Evolutionary conservation across 345 rosid species (phyloP).

Genomic region (Lepidium sativum): DNA sequence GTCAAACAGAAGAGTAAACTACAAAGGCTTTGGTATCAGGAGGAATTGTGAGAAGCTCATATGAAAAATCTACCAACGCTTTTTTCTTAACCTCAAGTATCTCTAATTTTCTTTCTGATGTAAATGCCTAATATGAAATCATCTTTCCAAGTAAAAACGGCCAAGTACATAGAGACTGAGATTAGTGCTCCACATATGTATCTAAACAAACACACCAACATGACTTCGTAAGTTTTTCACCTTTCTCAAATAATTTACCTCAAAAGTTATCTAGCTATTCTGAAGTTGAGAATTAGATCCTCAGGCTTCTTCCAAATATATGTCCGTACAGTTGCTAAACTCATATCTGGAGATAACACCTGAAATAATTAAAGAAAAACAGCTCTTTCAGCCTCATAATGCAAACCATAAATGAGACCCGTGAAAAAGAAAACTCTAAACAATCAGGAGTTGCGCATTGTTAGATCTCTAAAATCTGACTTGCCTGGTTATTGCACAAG

Average conservation of each 20-base stretch:
- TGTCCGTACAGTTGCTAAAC: conserved; percentile 88
- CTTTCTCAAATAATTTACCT: conserved; percentile 17
- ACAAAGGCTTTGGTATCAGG: conserved; percentile 8
- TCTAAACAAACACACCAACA: conserved; percentile 20
- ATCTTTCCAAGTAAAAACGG: background rate
- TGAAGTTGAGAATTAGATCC: conserved; percentile 86
- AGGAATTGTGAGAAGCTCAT: background rate
- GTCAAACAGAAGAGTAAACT: conserved; percentile 9
- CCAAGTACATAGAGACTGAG: conserved; percentile 18
- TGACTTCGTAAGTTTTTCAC: conserved; percentile 1
- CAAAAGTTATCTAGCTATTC: conserved; percentile 59
- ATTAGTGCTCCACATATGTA: conserved; percentile 10
- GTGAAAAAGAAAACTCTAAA: background rate
- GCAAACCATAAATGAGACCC: background rate
- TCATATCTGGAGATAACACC: conserved; percentile 96
- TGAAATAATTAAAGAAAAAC: conserved; percentile 24
- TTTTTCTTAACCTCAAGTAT: background rate
- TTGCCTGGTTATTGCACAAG: conserved; percentile 93
- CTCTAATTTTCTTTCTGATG: conserved; percentile 17
- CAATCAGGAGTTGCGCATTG: background rate
- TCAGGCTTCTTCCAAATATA: conserved; percentile 97
- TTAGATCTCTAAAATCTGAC: conserved; percentile 18
- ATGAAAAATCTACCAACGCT: conserved; percentile 13
- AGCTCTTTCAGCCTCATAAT: conserved; percentile 5
- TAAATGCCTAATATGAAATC: conserved; percentile 12